phyloP scores from a whole-genome alignment of 2,329 filamentous ascomycete species.

The Penicillium sclerotiorum region DNA sequence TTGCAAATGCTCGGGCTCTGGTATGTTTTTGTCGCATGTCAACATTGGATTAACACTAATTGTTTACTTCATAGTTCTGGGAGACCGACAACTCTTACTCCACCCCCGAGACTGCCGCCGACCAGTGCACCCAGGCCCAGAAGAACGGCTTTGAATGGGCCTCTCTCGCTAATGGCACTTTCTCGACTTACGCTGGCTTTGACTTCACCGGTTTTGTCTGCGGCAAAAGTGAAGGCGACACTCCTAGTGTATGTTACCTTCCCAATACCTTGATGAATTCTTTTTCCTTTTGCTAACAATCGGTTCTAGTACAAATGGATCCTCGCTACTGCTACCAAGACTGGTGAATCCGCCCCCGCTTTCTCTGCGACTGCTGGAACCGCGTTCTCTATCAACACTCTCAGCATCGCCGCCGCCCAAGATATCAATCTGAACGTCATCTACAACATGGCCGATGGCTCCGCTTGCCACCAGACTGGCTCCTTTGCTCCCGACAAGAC shows the following conservation, averaged over 20 bases:
- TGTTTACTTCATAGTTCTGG: background rate
- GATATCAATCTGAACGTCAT: conserved; percentile 81
- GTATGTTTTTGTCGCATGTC: conserved; percentile 33
- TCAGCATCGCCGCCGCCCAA: conserved; percentile 73
- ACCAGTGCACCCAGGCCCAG: conserved; percentile 74
- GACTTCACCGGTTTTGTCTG: conserved; percentile 74
- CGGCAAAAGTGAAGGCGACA: conserved; percentile 36
- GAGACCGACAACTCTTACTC: conserved; percentile 54
- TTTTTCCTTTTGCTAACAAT: conserved; percentile 15
- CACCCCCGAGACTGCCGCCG: conserved; percentile 72
- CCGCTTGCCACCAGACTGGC: conserved; percentile 75
- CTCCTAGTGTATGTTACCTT: background rate
- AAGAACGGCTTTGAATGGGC: conserved; percentile 71
- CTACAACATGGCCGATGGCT: conserved; percentile 83
- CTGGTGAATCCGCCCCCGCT: conserved; percentile 55
- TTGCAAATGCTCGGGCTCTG: conserved; percentile 39
- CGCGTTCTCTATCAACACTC: conserved; percentile 72
- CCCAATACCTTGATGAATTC: background rate
- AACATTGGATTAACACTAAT: background rate
- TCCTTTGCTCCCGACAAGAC: conserved; percentile 69
- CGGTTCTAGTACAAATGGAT: conserved; percentile 53
- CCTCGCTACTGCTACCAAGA: conserved; percentile 55
- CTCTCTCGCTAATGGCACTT: conserved; percentile 61
- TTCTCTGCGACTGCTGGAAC: conserved; percentile 60
- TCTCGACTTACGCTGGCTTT: conserved; percentile 72